Conservation (phyloP, 1,284 basidiomycete genomes). For the Apiotrichum veenhuisii region DNA sequence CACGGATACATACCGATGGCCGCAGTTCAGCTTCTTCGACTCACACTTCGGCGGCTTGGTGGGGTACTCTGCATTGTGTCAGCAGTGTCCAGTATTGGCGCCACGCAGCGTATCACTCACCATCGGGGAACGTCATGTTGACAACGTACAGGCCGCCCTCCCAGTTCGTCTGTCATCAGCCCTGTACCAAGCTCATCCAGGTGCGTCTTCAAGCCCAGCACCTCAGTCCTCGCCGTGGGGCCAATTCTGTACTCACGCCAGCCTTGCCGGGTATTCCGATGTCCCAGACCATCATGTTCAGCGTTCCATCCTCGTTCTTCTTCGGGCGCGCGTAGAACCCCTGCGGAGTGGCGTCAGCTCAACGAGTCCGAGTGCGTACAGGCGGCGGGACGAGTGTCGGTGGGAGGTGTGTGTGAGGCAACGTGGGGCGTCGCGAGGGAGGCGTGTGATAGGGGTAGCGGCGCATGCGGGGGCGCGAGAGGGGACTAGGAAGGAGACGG, state of each 20-base stretch:
- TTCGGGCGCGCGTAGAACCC: conserved; percentile 93
- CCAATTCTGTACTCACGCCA: conserved; percentile 57
- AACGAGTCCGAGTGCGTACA: no score
- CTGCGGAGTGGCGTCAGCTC: conserved; percentile 55
- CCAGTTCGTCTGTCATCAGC: conserved; percentile 77
- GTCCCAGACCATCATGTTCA: conserved; percentile 98
- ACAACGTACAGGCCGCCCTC: conserved; percentile 93
- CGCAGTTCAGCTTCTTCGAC: conserved; percentile 4
- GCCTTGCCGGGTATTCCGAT: conserved; percentile 88
- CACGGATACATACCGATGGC: no score
- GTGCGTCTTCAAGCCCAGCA: no score
- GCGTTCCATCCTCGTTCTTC: conserved; percentile 83
- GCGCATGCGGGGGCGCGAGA: no score
- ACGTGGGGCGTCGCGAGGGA: no score
- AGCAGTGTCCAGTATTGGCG: conserved; percentile 1
- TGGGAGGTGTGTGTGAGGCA: neutral
- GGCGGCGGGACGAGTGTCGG: no score
- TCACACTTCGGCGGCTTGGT: conserved; percentile 50
- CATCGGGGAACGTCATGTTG: conserved; percentile 90
- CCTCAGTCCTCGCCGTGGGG: neutral
- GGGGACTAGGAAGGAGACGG: no score
- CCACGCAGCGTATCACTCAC: conserved; percentile 58
- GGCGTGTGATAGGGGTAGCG: no score
- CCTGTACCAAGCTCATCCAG: no score
- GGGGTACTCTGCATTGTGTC: conserved; percentile 44